These are phyloP conservation scores for Fusarium kyushuense DNA, from an alignment of 2,329 filamentous ascomycete species.

Conservation along the genomic window DNA sequence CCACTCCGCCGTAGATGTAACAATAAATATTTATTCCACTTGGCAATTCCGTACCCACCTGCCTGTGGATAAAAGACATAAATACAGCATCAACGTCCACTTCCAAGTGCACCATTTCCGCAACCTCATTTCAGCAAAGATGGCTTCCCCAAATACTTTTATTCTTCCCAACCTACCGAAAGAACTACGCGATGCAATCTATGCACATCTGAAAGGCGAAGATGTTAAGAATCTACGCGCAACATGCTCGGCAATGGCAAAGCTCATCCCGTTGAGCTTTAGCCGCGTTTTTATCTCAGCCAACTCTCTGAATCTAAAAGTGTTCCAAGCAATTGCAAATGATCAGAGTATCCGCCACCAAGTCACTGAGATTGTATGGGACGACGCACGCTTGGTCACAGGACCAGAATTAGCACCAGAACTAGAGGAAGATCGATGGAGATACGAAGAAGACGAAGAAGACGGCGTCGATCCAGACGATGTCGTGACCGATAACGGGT, in stretches of 20 bases:
- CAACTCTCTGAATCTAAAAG: conserved; percentile 6
- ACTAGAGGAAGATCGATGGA: background rate
- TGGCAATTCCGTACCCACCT: too few species aligned
- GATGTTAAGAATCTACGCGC: background rate
- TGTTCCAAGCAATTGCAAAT: background rate
- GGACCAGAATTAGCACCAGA: too few species aligned
- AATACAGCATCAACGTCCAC: conserved; percentile 1
- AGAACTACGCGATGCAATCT: background rate
- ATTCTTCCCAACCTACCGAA: background rate
- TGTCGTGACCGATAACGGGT: background rate
- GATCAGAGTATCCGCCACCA: background rate
- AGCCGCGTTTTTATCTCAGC: conserved; percentile 1
- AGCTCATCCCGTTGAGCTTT: background rate
- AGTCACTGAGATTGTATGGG: conserved; percentile 9
- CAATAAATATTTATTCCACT: too few species aligned
- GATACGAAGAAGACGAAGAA: background rate
- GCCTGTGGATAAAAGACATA: background rate
- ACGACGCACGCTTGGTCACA: background rate
- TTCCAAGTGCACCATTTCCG: background rate
- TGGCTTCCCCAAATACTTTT: background rate
- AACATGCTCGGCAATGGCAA: background rate
- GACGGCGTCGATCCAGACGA: background rate
- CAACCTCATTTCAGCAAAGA: background rate
- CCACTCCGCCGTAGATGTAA: too few species aligned
- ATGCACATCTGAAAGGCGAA: background rate